A percentile compares a stretch with the other conserved stretches of the same genome.
phyloP scores from a whole-genome alignment of 192 early-diverging fungal genomes.

The Backusella westeae region DNA sequence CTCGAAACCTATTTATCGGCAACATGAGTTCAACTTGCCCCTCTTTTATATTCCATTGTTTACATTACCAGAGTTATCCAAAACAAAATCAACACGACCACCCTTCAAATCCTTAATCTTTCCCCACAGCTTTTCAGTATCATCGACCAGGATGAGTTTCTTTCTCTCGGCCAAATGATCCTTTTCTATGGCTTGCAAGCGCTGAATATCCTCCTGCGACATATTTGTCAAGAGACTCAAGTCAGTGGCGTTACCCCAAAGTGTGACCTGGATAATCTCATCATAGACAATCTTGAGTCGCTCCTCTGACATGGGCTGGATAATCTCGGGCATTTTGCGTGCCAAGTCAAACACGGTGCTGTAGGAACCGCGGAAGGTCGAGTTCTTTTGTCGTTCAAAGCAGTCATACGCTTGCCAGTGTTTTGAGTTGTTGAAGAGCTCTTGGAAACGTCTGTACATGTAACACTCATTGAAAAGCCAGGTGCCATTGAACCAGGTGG shows the following conservation, averaged over 20 bases:
- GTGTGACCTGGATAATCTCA: constrained; percentile 69
- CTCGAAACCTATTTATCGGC: constrained; percentile 74
- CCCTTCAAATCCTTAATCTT: constrained; percentile 49
- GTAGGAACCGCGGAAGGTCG: constrained; percentile 67
- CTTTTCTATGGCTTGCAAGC: constrained; percentile 54
- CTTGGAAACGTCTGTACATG: constrained; percentile 72
- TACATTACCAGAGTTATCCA: constrained; percentile 81
- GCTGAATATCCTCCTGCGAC: constrained; percentile 62
- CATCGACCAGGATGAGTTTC: constrained; percentile 69
- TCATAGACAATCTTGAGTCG: constrained; percentile 51
- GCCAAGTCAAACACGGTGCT: constrained; percentile 66
- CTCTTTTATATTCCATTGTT: not conserved
- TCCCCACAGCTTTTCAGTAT: constrained; percentile 64
- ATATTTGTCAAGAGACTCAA: constrained; percentile 76
- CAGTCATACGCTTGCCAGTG: constrained; percentile 74
- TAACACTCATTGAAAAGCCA: constrained; percentile 88
- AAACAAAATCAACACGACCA: constrained; percentile 76
- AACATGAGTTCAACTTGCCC: not conserved
- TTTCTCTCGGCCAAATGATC: constrained; percentile 45
- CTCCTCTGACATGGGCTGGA: constrained; percentile 21
- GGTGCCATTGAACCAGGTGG: constrained; percentile 72
- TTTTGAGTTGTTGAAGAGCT: constrained; percentile 51
- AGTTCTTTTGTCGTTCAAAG: constrained; percentile 67
- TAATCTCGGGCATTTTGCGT: constrained; percentile 32
- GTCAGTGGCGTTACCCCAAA: constrained; percentile 93